Evolutionary conservation across 2,329 filamentous ascomycete genomes (phyloP).

Genomic region (Venturia aucupariae): DNA sequence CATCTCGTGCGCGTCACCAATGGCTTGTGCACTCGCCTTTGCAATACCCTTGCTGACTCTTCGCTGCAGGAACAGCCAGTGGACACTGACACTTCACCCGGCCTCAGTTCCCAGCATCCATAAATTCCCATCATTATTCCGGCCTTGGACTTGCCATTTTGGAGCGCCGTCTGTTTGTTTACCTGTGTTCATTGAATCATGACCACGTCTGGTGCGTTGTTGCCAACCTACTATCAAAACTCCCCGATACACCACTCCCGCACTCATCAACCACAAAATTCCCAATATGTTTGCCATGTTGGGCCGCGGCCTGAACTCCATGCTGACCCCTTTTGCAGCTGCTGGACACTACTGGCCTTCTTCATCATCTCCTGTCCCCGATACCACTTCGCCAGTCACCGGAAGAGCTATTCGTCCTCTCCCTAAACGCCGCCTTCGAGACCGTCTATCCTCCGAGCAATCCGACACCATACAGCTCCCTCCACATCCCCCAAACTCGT

Average conservation of each 20-base stretch:
- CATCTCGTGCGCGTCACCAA: background rate
- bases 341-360: slow-evolving; percentile 8
- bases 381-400: slow-evolving; percentile 70
- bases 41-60: background rate
- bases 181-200: background rate
- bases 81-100: slow-evolving; percentile 2
- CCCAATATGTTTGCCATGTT: slow-evolving; percentile 1
- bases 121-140: background rate
- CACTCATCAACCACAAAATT: slow-evolving; percentile 7
- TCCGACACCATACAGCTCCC: slow-evolving; percentile 67
- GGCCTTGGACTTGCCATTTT: background rate
- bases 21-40: slow-evolving; percentile 4
- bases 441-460: slow-evolving; percentile 64
- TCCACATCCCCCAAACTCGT: slow-evolving; percentile 58
- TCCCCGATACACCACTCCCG: background rate
- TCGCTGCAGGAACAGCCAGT: background rate
- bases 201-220: slow-evolving; percentile 6
- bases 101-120: background rate
- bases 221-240: background rate
- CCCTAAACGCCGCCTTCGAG: slow-evolving; percentile 79
- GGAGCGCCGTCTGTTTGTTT: slow-evolving; percentile 1
- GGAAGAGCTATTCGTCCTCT: slow-evolving; percentile 89
- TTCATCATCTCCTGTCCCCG: slow-evolving; percentile 41
- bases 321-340: slow-evolving; percentile 6
- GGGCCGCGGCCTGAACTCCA: slow-evolving; percentile 2